phyloP scores from a whole-genome alignment of 2,329 filamentous ascomycete species.

The Exophiala sp. region DNA sequence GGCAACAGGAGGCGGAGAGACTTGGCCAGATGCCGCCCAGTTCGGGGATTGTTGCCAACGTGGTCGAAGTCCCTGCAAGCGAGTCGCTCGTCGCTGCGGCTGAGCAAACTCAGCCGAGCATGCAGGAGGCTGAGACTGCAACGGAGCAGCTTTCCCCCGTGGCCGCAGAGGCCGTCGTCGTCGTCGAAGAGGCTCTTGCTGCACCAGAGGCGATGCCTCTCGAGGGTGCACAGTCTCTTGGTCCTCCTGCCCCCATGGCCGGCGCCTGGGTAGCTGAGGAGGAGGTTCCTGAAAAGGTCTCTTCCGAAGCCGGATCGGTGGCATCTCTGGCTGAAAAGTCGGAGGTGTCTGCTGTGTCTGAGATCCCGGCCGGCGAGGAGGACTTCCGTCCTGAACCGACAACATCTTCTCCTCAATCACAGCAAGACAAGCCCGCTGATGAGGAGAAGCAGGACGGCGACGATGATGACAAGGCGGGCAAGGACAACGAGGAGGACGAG shows the following conservation, averaged over 20 bases:
- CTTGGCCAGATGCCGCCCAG: too few species aligned
- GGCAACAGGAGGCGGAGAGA: neutral
- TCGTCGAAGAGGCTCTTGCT: neutral
- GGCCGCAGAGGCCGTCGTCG: neutral
- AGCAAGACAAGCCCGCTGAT: neutral
- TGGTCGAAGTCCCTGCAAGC: neutral
- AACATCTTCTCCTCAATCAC: neutral
- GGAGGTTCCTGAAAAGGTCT: neutral
- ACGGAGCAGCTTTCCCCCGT: neutral
- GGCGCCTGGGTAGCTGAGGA: neutral
- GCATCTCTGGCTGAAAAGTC: neutral
- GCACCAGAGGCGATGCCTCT: neutral
- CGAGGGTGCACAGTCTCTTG: neutral
- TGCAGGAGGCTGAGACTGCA: neutral
- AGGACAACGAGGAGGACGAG: neutral
- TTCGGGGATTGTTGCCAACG: neutral
- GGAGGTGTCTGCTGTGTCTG: neutral
- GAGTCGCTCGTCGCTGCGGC: neutral
- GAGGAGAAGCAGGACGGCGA: neutral
- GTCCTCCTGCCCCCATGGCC: neutral
- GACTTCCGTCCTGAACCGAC: neutral
- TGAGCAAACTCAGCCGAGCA: neutral
- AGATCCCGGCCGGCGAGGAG: neutral
- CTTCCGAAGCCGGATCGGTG: neutral
- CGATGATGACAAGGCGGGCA: neutral